Base-by-base conservation (phyloP, 768 basidiomycete species). In the Stropharia rugosoannulata region DNA sequence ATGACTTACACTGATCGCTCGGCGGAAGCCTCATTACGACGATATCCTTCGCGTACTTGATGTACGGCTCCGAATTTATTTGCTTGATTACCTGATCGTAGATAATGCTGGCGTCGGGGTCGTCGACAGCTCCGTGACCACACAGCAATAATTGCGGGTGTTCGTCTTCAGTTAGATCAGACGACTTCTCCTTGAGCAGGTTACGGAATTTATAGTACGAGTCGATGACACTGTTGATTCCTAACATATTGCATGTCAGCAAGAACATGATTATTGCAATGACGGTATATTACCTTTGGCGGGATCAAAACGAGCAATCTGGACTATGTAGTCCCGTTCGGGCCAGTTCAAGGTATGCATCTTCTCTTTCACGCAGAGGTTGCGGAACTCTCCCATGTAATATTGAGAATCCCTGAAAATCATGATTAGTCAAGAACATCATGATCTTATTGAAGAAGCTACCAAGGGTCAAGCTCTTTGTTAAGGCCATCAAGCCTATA, bases 291-390 rank as follows among this genome's bases (percentile, higher is more conserved):
- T 27, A 74, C 75, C 77, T 61, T 79, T 80, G 18, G 88, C 79
- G 50, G 93, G 95, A 70, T 97, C 95, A 72, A 97, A 98, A 27
- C 94, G 87, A n/a, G 95, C 95, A 57, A 98, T 75, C 69, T 98
- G 95, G 29, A 94, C 80, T 61, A 97, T 71, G 72, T 97, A 97
- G 9, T 93, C 88, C 49, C 94, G 86, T 25, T 70, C 68, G 36
- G 91, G 90, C 91, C 90, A 93, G 41, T 78, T 69, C 43, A 93
- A 80, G 66, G 89, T 86, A 62, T 74, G 64, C 90, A 91, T 93
- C 75, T 87, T 91, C 68, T 93, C 89, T 68, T 85, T 87, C 45
- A 73, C 72, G 62, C 91, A 93, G 47, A 90, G 71, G 66, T 72
- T 80, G 59, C 89, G 83, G 83, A 93, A 93, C 71, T 90, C 89